Evolutionary conservation across 352 stramenopile species (phyloP), one percentile per base, ranked within the genome.

Genomic region (Saprolegnia parasitica): DNA sequence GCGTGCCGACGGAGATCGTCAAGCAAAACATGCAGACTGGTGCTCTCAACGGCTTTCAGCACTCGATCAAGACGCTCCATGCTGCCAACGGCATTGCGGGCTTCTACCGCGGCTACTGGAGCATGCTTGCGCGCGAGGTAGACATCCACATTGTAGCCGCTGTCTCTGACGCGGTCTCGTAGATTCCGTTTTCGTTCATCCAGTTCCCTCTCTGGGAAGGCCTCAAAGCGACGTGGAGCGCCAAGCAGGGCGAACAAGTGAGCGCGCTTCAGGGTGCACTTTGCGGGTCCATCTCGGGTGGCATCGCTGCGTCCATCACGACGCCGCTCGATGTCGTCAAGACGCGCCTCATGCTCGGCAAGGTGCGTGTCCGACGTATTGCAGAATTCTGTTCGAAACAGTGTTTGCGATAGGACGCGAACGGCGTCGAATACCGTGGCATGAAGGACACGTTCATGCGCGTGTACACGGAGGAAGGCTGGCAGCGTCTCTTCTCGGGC

Each of bases 321-420:
- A 99, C 97, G n/a, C 97, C 97, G 26, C 78, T 99, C 16, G 97
- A 99, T 76, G 96, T 99, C 1, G 85, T 99, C 60, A 99, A 99
- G 81, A 99, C 97, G 67, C 87, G 97, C 24, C 74, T 99, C 24
- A 99, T 99, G 97, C 84, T 99, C n/a, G 87, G 88, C 61, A 93
- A 90, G 35, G 39, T 55, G 37, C 9, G 56, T 20, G 4, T 20
- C 45, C 54, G 15, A 21, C 45, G 21, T 49, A 24, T 61, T 26
- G 26, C 21, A 5, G 9, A 35, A 13, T 26, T 42, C 37, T 42
- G 42, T 49, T 49, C 26, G 18, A 18, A 26, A 42, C 26, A n/a
- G 57, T 29, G 35, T 73, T 37, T 49, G 42, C 42, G 42, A 66
- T 73, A 81, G 83, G 96, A 99, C 70, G 92, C 86, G 55, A 78